A percentile compares a stretch with the other conserved stretches of the same genome.
Conservation (phyloP, 2,329 filamentous ascomycete species). For the Didymella segeticola region DNA sequence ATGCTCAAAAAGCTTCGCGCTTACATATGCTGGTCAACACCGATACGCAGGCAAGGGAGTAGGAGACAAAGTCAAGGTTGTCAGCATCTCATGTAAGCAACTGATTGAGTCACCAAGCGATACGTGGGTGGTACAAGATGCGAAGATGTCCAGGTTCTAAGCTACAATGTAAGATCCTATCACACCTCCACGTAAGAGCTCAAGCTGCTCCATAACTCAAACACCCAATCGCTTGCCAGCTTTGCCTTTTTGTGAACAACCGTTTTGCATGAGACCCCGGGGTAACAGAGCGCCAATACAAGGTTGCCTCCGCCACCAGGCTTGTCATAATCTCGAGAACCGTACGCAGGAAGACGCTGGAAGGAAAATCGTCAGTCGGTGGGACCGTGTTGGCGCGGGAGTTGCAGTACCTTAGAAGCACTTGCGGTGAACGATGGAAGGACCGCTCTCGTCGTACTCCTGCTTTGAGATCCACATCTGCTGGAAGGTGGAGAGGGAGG, state of each 20-base stretch:
- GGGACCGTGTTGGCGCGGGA: constrained; percentile 6
- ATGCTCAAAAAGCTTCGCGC: background rate
- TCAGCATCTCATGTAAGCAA: constrained; percentile 11
- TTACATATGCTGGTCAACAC: too few relatives aligned
- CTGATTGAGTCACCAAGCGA: constrained; percentile 3
- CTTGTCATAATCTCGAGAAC: constrained; percentile 47
- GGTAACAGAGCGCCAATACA: constrained; percentile 46
- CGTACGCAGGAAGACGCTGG: constrained; percentile 45
- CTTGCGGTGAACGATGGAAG: constrained; percentile 99
- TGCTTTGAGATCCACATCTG: constrained; percentile 99
- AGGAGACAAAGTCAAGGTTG: background rate
- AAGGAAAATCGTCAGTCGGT: constrained; percentile 31
- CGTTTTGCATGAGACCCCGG: constrained; percentile 43
- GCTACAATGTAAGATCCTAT: constrained; percentile 49
- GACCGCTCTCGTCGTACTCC: constrained; percentile 99
- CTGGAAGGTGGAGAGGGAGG: constrained; percentile 99
- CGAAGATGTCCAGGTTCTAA: constrained; percentile 48
- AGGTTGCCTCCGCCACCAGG: constrained; percentile 47
- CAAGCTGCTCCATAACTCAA: constrained; percentile 47
- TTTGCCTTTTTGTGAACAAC: constrained; percentile 51
- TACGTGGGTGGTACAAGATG: constrained; percentile 23
- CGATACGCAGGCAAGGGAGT: background rate
- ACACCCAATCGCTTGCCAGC: constrained; percentile 47
- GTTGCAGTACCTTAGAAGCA: constrained; percentile 87
- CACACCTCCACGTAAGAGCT: constrained; percentile 40